A percentile compares a stretch with the other conserved stretches of the same genome.
phyloP scores from a whole-genome alignment of 768 basidiomycete species.

The Leccinum broughii region DNA sequence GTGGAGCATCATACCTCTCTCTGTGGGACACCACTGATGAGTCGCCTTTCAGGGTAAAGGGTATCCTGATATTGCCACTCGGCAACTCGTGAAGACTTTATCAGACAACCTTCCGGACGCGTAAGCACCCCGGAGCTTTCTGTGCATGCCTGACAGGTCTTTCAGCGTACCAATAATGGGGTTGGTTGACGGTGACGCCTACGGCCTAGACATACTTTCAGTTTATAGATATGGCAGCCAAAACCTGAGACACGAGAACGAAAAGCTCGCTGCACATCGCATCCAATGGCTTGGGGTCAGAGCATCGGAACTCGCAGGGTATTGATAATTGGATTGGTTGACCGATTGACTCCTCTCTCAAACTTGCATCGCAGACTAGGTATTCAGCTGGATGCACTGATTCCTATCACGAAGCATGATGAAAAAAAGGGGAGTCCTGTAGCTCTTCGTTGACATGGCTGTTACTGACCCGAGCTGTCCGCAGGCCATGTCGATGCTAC shows the following conservation, averaged over 20 bases:
- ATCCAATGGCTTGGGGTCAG: constrained; percentile 82
- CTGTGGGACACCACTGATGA: constrained; percentile 6
- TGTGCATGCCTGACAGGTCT: neutral
- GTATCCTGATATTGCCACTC: constrained; percentile 91
- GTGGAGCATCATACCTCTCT: constrained; percentile 36
- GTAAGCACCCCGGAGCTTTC: constrained; percentile 39
- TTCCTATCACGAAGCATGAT: constrained; percentile 71
- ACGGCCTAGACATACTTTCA: constrained; percentile 89
- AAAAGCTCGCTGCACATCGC: constrained; percentile 63
- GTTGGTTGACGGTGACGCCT: constrained; percentile 89
- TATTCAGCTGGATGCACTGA: constrained; percentile 56
- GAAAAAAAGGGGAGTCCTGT: constrained; percentile 62
- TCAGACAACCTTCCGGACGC: constrained; percentile 59
- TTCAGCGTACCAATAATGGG: constrained; percentile 73
- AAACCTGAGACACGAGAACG: constrained; percentile 68
- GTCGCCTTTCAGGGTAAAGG: constrained; percentile 77
- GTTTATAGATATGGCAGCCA: constrained; percentile 83
- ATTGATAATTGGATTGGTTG: constrained; percentile 15
- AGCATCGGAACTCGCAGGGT: constrained; percentile 67
- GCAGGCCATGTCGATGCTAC: constrained; percentile 67
- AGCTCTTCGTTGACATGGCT: neutral
- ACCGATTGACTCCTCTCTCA: neutral
- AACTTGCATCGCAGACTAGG: constrained; percentile 46
- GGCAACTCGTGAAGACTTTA: constrained; percentile 77
- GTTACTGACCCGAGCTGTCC: neutral